Percentiles rank a stretch among this genome's conserved stretches.
These are phyloP conservation scores for Helianthus annuus DNA, from an alignment of 129 eudicot genomes.

Conservation along the genomic window HanXRQr2.0-SUNRISE NC_035442.2:11631817-11632316, in stretches of 20 bases:
- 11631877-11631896: conserved; percentile 86
- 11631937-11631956: conserved; percentile 85
- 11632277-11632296: neutral
- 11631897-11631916: conserved; percentile 48
- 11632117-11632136: neutral
- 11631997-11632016: conserved; percentile 75
- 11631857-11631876: conserved; percentile 62
- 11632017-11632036: conserved; percentile 91
- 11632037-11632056: conserved; percentile 86
- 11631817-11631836: conserved; percentile 77
- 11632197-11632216: no score
- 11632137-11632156: neutral
- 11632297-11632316: neutral
- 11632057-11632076: conserved; percentile 99
- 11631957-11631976: conserved; percentile 62
- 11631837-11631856: conserved; percentile 99
- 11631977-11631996: conserved; percentile 48
- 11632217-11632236: no score
- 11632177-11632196: no score
- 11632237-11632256: no score
- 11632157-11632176: no score
- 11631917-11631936: conserved; percentile 53
- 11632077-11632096: conserved; percentile 25
- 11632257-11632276: neutral
- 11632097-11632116: neutral